Base-by-base conservation (phyloP, 2,329 filamentous ascomycete genomes). In the Ceratocystis eucalypticola region DNA sequence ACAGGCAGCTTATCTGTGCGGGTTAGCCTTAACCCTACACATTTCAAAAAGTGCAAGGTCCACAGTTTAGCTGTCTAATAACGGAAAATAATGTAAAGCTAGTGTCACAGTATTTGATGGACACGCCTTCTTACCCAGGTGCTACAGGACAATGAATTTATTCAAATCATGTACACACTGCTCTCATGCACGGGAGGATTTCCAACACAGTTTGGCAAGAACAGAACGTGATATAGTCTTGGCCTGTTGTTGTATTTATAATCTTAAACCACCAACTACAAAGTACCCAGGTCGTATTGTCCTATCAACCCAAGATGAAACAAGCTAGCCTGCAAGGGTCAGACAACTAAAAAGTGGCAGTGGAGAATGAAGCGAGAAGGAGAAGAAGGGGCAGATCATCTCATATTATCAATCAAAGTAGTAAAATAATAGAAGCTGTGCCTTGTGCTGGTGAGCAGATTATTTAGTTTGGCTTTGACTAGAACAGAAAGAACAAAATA, bases 261-360 rank as follows among this genome's bases (percentile, higher is more conserved):
- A 28, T 48, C 6, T 20, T n/a, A 7, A 48, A 28, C 15, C 4
- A 5, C 48, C 25, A 5, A 5, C 22, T 2, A 15, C 20, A 28
- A 53, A 22, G 12, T 33, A 20, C 20, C 15, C 25, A 30, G 6
- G 20, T 5, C n/a, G 61, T 41, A 15, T 41, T 41, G 20, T 48
- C 44, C 30, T 17, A 33, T 63, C 22, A 63, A 30, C 6, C 48
- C 15, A 63, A 63, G 12, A 33, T 63, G 61, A 63, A 63, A 63
- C 61, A 37, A n/a, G 61, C 30, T 41, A 41, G 37, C 12, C 37
- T 22, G 61, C 61, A 62, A 17, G 44, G 61, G 22, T 17, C 22
- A 50, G 30, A 12, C n/a, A 20, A 5, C 12, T 15, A 45, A 30
- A 62, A 55, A 55, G 15, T 22, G 55, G 10, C 3, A 37, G 25